phyloP scores from a whole-genome alignment of 129 eudicot species.

The Pulicaria dysenterica region DNA sequence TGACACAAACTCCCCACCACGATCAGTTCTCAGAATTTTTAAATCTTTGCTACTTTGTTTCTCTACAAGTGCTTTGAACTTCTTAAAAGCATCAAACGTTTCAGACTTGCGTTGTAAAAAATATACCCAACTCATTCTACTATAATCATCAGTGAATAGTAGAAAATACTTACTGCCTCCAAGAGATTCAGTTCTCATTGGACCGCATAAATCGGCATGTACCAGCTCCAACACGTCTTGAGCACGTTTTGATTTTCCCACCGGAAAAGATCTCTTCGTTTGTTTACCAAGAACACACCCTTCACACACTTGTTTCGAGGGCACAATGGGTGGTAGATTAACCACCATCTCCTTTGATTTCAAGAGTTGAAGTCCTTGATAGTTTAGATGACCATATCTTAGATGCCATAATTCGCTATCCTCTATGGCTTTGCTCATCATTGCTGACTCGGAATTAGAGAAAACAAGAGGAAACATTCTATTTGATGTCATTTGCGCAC shows the following conservation, averaged over 20 bases:
- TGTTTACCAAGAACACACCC: neutral
- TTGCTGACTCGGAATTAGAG: too few relatives aligned
- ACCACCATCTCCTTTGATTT: too few relatives aligned
- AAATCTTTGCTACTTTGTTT: neutral
- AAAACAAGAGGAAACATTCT: too few relatives aligned
- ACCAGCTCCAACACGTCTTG: too few relatives aligned
- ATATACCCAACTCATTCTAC: neutral
- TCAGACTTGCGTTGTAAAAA: neutral
- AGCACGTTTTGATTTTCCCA: neutral
- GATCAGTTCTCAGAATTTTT: too few relatives aligned
- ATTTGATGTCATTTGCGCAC: too few relatives aligned
- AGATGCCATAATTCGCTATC: neutral
- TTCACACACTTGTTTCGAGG: neutral
- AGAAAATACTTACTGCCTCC: neutral
- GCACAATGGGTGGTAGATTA: too few relatives aligned
- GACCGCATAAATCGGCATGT: neutral
- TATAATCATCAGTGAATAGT: neutral
- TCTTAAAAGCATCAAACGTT: neutral
- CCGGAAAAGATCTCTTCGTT: neutral
- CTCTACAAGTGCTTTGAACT: neutral
- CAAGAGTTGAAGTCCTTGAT: neutral
- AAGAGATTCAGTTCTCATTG: neutral
- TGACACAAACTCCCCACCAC: too few relatives aligned
- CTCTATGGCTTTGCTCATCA: too few relatives aligned
- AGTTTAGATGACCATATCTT: neutral